Base-by-base conservation (phyloP, 2,329 filamentous ascomycete genomes). In the Paecilomyces sp. region DNA sequence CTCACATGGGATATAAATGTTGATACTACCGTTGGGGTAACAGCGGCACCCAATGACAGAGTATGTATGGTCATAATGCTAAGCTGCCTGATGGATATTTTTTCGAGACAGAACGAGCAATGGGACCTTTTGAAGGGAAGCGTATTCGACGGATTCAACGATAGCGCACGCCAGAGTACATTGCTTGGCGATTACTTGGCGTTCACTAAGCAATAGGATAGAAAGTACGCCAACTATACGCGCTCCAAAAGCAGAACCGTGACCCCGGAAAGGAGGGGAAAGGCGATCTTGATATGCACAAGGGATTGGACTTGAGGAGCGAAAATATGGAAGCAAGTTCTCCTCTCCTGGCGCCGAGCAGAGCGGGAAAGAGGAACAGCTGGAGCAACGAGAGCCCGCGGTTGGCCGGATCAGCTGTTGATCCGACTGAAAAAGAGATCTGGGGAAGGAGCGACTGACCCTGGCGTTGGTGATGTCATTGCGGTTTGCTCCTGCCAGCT, bases 1-100 rank as follows among this genome's bases (percentile, higher is more conserved):
- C 87, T 67, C 82, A 92, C 90, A 81, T 97, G 94, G 60, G 88
- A 88, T 67, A 97, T 81, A 63, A 93, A 87, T 13, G 93, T 97
- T 65, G 90, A 88, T 59, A 97, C 83, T 54, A 96, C 89, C 3
- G 90, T 92, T 12, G 94, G 93, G 63, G 92, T 91, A 58, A 97
- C 88, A 56, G 92, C 92, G 64, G 91, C 83, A 60, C 88, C 86
- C 61, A 97, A 88, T 13, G 89, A 87, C 47, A 93, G 83, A 18
- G 92, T 95, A 75, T 90, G 41, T 47, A 47, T 47, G 4, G 41
- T 22, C 41, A 47, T 47, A n/a, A 47, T 18, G 41, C 41, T 18
- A 18, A n/a, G n/a, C 41, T 7, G 1, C n/a, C 41, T 5, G 9
- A 47, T 18, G n/a, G 8, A n/a, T n/a, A 18, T n/a, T 18, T 15